Base-by-base conservation (phyloP, 495 filamentous ascomycete species). In the Cetradonia linearis region DNA sequence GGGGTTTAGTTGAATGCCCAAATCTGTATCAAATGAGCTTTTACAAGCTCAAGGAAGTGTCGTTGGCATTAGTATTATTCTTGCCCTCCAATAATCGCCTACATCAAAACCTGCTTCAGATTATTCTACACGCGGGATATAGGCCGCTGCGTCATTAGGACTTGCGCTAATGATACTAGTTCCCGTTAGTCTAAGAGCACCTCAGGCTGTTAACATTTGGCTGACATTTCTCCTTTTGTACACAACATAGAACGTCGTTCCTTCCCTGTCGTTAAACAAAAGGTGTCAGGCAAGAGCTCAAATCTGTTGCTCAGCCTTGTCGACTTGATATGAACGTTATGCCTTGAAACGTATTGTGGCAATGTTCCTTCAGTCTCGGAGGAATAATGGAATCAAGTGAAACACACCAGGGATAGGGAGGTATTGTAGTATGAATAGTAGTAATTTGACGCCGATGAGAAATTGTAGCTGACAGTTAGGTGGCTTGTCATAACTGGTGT, bases 21-120 rank as follows among this genome's bases (percentile, higher is more conserved):
- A 14, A n/a, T 16, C 11, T 34, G 14, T 25, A 18, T 23, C 14
- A 30, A 4, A 20, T n/a, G 1, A 1, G 5, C 2, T 2, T 8
- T 53, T 8, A 53, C 28, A 11, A 10, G 10, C 2, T 33, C 30
- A 20, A 52, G 10, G 9, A 16, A 30, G 10, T 20, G n/a, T 33
- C 16, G 49, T 33, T 4, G 1, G 23, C 5, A 46, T 46, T n/a
- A 7, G 42, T 6, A 16, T 18, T 46, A 3, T 44, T 44, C 2
- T 10, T 6, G 9, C 9, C 2, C 49, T 34, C 30, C 31, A 53
- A 34, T 18, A 11, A 20, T 31, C 49, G 30, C 16, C 27, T 53
- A 27, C 33, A 53, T 33, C 30, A 53, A 53, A 53, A 53, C 49
- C 49, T 53, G 49, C 49, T 53, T 53, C 11, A 7, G 49, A n/a